Conservation (phyloP, 345 rosid species). For the Linum lewisii region DNA sequence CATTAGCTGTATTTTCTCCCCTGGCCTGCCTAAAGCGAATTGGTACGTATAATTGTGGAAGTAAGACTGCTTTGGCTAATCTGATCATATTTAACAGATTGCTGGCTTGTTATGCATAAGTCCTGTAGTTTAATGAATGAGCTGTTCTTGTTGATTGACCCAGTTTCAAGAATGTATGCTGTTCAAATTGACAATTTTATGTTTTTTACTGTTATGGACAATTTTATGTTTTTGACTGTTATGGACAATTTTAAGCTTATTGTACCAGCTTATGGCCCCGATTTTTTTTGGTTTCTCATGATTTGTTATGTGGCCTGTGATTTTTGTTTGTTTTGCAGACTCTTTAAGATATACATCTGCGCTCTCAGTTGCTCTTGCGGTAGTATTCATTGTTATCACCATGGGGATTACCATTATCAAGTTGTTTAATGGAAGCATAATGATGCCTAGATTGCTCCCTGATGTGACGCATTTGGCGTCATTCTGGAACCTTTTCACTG, state of each 20-base stretch:
- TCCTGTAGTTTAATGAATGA: not conserved
- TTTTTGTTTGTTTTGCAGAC: not conserved
- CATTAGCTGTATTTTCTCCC: slow-evolving; percentile 60
- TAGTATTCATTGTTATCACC: slow-evolving; percentile 10
- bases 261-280: too few relatives aligned
- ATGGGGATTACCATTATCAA: slow-evolving; percentile 9
- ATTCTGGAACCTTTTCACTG: slow-evolving; percentile 9
- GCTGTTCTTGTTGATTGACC: too few relatives aligned
- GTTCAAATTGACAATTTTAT: too few relatives aligned
- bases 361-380: slow-evolving; percentile 11
- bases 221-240: not conserved
- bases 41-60: slow-evolving; percentile 53
- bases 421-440: slow-evolving; percentile 9
- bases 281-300: not conserved
- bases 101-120: not conserved
- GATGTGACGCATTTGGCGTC: slow-evolving; percentile 10
- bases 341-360: slow-evolving; percentile 15
- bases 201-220: not conserved
- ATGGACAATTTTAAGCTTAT: not conserved
- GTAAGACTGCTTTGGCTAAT: too few relatives aligned
- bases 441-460: slow-evolving; percentile 11
- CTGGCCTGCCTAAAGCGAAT: slow-evolving; percentile 71
- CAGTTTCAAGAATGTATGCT: too few relatives aligned
- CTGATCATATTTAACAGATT: too few relatives aligned
- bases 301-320: not conserved